Evolutionary conservation across 2,329 filamentous ascomycete species (phyloP).

Genomic region (Pseudogymnoascus sp.): DNA sequence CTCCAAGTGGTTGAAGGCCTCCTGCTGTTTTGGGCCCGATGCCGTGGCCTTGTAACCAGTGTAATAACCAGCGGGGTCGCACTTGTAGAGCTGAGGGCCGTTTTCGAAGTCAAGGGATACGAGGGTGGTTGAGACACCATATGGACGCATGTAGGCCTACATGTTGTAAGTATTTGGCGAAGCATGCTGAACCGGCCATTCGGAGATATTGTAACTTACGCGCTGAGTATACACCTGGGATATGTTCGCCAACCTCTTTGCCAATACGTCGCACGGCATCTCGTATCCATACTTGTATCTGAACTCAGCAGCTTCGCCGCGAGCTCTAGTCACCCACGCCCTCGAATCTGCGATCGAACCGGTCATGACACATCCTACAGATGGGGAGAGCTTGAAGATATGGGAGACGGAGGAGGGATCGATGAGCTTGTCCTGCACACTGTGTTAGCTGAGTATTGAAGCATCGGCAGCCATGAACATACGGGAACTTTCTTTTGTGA

Average conservation of each 20-base stretch:
- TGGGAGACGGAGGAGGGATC: conserved; percentile 94
- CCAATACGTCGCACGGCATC: conserved; percentile 95
- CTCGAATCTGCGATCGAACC: conserved; percentile 96
- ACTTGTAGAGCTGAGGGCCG: conserved; percentile 95
- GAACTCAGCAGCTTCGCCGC: conserved; percentile 95
- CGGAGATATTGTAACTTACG: conserved; percentile 43
- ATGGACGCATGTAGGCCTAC: conserved; percentile 93
- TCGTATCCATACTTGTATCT: conserved; percentile 98
- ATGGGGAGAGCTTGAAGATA: conserved; percentile 93
- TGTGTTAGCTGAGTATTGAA: conserved; percentile 17
- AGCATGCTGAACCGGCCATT: conserved; percentile 9
- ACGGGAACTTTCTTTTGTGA: conserved; percentile 99
- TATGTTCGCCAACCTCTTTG: conserved; percentile 97
- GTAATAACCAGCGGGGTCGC: conserved; percentile 95
- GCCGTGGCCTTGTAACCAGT: conserved; percentile 98
- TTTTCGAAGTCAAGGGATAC: conserved; percentile 89
- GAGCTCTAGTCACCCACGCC: conserved; percentile 84
- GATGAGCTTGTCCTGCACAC: conserved; percentile 86
- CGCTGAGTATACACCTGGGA: conserved; percentile 98
- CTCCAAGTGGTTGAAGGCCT: conserved; percentile 96
- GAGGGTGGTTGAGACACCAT: conserved; percentile 90
- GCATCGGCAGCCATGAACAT: conserved; percentile 35
- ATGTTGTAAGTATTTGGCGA: conserved; percentile 24
- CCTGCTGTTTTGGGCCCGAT: conserved; percentile 95
- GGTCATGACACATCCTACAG: conserved; percentile 96